Percentiles rank a stretch among this genome's conserved stretches.
Conservation (phyloP, 2,329 filamentous ascomycete species). For the Blumeria hordei region DNA sequence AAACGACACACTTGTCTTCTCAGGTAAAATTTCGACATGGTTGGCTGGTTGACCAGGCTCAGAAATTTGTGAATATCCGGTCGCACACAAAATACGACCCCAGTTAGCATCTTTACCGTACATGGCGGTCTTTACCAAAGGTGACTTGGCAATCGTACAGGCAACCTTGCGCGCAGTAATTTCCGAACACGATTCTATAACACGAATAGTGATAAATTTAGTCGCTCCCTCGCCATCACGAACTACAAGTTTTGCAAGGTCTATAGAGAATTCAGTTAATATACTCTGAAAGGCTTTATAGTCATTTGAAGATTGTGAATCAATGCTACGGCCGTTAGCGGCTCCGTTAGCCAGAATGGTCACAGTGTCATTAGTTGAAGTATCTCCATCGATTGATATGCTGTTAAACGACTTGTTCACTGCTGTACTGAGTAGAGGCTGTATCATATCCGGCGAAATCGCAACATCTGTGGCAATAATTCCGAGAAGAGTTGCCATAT, state of each 20-base stretch:
- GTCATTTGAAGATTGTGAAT: slow-evolving; percentile 29
- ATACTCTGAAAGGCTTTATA: slow-evolving; percentile 46
- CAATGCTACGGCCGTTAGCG: slow-evolving; percentile 45
- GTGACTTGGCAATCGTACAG: slow-evolving; percentile 68
- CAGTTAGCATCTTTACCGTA: slow-evolving; percentile 97
- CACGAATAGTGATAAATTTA: slow-evolving; percentile 87
- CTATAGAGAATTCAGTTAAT: slow-evolving; percentile 54
- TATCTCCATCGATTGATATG: slow-evolving; percentile 92
- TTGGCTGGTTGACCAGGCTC: slow-evolving; percentile 32
- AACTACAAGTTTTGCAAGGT: slow-evolving; percentile 78
- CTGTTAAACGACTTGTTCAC: slow-evolving; percentile 80
- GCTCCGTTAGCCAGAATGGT: slow-evolving; percentile 89
- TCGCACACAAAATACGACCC: slow-evolving; percentile 88
- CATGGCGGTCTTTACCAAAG: slow-evolving; percentile 87
- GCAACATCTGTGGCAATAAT: slow-evolving; percentile 83
- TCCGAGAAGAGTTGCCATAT: slow-evolving; percentile 89
- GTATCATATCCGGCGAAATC: slow-evolving; percentile 42
- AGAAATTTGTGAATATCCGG: slow-evolving; percentile 50
- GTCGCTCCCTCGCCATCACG: slow-evolving; percentile 93
- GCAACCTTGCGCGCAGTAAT: slow-evolving; percentile 56
- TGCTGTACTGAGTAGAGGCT: slow-evolving; percentile 44
- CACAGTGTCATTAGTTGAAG: slow-evolving; percentile 90
- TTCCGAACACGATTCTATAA: slow-evolving; percentile 47
- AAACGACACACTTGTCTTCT: slow-evolving; percentile 56
- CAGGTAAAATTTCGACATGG: slow-evolving; percentile 38